These are phyloP conservation scores for Citrus cavaleriei DNA, from an alignment of 345 rosid species.

Conservation along the genomic window DNA sequence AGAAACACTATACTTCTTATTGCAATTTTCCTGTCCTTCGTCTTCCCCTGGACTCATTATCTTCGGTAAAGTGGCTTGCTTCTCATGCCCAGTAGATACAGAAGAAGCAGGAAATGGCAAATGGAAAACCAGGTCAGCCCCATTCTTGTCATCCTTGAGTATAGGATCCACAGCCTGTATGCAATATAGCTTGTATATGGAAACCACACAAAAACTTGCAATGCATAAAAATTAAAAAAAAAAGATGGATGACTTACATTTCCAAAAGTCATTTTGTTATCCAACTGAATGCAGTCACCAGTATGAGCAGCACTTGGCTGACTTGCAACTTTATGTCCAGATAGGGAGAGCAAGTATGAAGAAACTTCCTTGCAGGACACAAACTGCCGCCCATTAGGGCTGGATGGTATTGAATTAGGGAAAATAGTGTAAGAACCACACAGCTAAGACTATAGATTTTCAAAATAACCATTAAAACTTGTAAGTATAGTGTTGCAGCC, in stretches of 20 bases:
- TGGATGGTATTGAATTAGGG: slow-evolving; percentile 29
- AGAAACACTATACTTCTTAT: slow-evolving; percentile 16
- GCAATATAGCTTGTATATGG: slow-evolving; percentile 15
- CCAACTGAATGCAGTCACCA: slow-evolving; percentile 17
- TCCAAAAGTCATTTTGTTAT: slow-evolving; percentile 15
- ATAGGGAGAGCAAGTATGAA: slow-evolving; percentile 37
- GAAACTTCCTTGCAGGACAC: slow-evolving; percentile 69
- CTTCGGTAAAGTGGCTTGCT: slow-evolving; percentile 9
- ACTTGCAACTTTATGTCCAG: slow-evolving; percentile 32
- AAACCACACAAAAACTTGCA: background rate
- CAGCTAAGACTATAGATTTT: background rate
- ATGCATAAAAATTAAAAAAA: slow-evolving; percentile 10
- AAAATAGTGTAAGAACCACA: slow-evolving; percentile 18
- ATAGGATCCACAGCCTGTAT: slow-evolving; percentile 30
- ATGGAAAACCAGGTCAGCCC: slow-evolving; percentile 15
- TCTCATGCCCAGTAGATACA: slow-evolving; percentile 21
- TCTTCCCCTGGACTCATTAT: slow-evolving; percentile 14
- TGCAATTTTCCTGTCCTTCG: slow-evolving; percentile 13
- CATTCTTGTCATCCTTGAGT: slow-evolving; percentile 18
- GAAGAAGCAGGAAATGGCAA: slow-evolving; percentile 23
- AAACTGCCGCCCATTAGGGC: slow-evolving; percentile 78
- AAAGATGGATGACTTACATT: slow-evolving; percentile 29
- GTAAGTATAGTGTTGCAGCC: background rate
- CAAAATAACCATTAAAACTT: background rate
- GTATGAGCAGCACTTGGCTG: slow-evolving; percentile 15